A percentile compares a stretch with the other conserved stretches of the same genome.
phyloP scores from a whole-genome alignment of 1,284 basidiomycete genomes.

The Cutaneotrichosporon mucoides region DNA sequence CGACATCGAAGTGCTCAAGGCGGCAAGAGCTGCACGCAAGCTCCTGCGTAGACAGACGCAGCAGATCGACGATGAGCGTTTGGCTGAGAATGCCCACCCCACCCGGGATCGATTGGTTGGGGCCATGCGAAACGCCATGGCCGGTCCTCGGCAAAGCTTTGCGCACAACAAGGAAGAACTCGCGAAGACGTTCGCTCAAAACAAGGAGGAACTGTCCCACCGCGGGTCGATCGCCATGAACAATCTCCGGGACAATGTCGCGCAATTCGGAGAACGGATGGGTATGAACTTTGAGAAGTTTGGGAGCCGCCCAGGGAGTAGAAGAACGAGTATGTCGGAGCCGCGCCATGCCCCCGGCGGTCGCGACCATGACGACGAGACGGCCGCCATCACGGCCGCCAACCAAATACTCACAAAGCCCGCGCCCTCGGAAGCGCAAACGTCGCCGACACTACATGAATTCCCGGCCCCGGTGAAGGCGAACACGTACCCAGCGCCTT shows the following conservation, averaged over 20 bases:
- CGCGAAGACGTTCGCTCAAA: constrained; percentile 36
- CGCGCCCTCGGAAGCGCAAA: constrained; percentile 32
- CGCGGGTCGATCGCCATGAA: constrained; percentile 40
- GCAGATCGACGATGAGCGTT: constrained; percentile 33
- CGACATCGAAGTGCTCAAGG: constrained; percentile 52
- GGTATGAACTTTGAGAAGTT: constrained; percentile 14
- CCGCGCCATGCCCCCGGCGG: not conserved
- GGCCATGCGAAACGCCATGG: constrained; percentile 41
- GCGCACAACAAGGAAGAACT: constrained; percentile 41
- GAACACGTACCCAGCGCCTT: constrained; percentile 21
- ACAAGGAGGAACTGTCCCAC: constrained; percentile 38
- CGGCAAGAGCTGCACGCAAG: constrained; percentile 50
- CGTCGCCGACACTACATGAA: constrained; percentile 35
- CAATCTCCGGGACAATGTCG: constrained; percentile 38
- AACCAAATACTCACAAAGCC: constrained; percentile 15
- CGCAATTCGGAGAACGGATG: constrained; percentile 9
- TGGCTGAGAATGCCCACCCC: constrained; percentile 20
- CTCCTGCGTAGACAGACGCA: constrained; percentile 47
- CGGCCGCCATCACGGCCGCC: constrained; percentile 26
- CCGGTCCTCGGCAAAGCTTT: constrained; percentile 32
- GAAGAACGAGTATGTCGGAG: constrained; percentile 10
- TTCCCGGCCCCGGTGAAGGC: constrained; percentile 29
- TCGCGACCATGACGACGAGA: constrained; percentile 25
- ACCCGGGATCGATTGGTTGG: constrained; percentile 38
- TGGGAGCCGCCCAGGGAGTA: constrained; percentile 11